Evolutionary conservation across 2,329 filamentous ascomycete genomes (phyloP), one percentile per base, ranked within the genome.

Genomic region (Talaromyces sp.): DNA sequence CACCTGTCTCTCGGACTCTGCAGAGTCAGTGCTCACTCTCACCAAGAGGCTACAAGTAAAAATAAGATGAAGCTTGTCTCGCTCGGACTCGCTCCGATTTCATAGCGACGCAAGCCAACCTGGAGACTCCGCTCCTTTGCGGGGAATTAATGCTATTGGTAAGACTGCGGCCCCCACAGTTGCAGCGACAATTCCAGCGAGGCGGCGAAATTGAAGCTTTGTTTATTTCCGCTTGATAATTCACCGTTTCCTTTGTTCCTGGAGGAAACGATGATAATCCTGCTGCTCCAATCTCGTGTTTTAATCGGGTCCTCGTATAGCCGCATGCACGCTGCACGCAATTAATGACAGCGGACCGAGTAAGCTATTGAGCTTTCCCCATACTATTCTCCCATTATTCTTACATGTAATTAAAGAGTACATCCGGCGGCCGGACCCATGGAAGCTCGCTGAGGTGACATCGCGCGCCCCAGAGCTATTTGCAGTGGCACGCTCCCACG

Each of bases 401-500:
- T 13, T 32, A 11, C 11, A 32, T 32, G 31, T 13, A n/a, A n/a
- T n/a, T n/a, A n/a, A n/a, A n/a, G n/a, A n/a, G n/a, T n/a, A n/a
- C 50, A 17, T 26, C 57, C 24, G 35, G 41, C 57, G 21, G 10
- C 29, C 24, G 2, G 35, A 51, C 49, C 21, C 35, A 8, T 27
- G 32, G 26, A 27, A 55, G n/a, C 51, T 55, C 11, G 31, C 19
- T 27, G 49, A 35, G 41, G 59, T 58, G 56, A 61, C 59, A 58
- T 57, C 55, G 43, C 55, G 41, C 43, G 35, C 35, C 4, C 32
- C 32, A 35, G 32, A 38, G 17, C 17, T 38, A 38, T 38, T n/a
- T 8, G 32, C 32, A 35, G 32, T 17, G 32, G 13, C 13, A 35
- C 32, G 35, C 35, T 38, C 17, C 35, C 35, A 31, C 29, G 29